Base-by-base conservation (phyloP, 2,329 filamentous ascomycete genomes). In the Cladosporium sp. region DNA sequence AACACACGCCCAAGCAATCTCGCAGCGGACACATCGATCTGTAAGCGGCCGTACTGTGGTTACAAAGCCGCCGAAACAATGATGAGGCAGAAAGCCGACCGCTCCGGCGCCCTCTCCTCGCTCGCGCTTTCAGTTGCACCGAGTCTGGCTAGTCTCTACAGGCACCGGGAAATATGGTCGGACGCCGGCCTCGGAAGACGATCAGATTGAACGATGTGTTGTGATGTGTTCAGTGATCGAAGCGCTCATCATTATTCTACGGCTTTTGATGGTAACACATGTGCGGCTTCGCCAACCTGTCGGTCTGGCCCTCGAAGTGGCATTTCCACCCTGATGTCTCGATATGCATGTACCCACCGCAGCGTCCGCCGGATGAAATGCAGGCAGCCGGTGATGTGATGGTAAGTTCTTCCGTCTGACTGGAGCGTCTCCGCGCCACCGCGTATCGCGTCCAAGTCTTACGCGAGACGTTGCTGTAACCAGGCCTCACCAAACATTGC, bases 41-140 rank as follows among this genome's bases (percentile, higher is more conserved):
- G 61, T 63, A 52, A 63, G 61, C 61, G 61, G 61, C 50, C 61
- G 50, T 63, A 56, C 50, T 56, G 49, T 63, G 49, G 49, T 55
- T 63, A 56, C 61, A 63, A 63, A 63, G 50, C 61, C 61, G 50
- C 61, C 61, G 61, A 63, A 63, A 55, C 61, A 56, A 63, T 56
- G 61, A 63, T 63, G 59, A 52, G 44, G 44, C 46, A 62, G 61
- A 63, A 59, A 63, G 61, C 61, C 61, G 61, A 63, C 35, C 28
- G 50, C 61, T 63, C 61, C 61, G 61, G 50, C 35, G 60, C 46
- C 21, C 49, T 55, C 61, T 33, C 50, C 26, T 59, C 46, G 50
- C 50, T 63, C 61, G 61, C 61, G 23, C 50, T 63, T 63, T 26
- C 33, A 31, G 21, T 55, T 29, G 35, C 61, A 63, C 61, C 61